Evolutionary conservation across 2,329 filamentous ascomycete genomes (phyloP).

Genomic region (Harringtonia aguacate): DNA sequence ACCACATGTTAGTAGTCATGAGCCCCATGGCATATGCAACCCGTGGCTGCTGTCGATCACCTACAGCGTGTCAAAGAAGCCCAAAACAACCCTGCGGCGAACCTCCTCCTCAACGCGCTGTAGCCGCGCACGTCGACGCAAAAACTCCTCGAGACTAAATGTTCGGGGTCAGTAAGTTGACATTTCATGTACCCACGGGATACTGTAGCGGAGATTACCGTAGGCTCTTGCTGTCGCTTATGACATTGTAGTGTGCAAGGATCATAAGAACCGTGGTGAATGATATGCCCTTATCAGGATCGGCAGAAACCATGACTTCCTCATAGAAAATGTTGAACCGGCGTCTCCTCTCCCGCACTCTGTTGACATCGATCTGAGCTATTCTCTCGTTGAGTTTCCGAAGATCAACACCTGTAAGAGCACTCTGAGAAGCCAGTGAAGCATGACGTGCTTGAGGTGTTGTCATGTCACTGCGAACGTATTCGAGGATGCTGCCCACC

Average conservation of each 20-base stretch:
- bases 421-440: constrained; percentile 41
- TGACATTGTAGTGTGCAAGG: constrained; percentile 95
- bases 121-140: constrained; percentile 78
- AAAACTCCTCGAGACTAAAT: constrained; percentile 76
- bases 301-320: constrained; percentile 87
- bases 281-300: constrained; percentile 78
- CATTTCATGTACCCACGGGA: background rate
- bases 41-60: constrained; percentile 16
- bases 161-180: background rate
- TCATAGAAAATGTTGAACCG: constrained; percentile 94
- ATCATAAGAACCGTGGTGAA: constrained; percentile 93
- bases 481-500: constrained; percentile 75
- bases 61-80: constrained; percentile 88
- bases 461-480: constrained; percentile 52
- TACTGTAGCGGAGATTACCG: constrained; percentile 36
- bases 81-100: constrained; percentile 76
- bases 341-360: constrained; percentile 63
- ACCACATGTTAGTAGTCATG: constrained; percentile 13
- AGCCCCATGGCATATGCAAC: too few species aligned
- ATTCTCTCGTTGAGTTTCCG: constrained; percentile 65
- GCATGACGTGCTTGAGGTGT: constrained; percentile 30
- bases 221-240: constrained; percentile 93
- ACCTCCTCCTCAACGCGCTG: constrained; percentile 95
- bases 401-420: constrained; percentile 56
- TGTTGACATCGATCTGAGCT: constrained; percentile 58